Base-by-base conservation (phyloP, 2,329 filamentous ascomycete genomes). In the Neofusicoccum laricinum region DNA sequence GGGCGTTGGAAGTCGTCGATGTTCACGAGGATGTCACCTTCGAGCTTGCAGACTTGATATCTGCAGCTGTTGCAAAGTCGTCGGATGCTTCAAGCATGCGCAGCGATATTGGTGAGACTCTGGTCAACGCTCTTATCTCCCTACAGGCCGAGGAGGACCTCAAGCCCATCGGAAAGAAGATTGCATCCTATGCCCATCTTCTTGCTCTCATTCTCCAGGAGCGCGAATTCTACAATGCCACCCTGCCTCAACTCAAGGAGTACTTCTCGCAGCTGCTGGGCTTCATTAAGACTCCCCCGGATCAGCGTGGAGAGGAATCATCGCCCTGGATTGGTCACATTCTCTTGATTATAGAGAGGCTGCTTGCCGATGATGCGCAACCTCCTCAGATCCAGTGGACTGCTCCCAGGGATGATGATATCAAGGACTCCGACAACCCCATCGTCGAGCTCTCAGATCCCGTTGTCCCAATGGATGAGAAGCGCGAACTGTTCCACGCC, bases 241-340 rank as follows among this genome's bases (percentile, higher is more conserved):
- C 91, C 17, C 78, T 93, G 17, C 86, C 89, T 32, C 88, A 89
- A 41, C 79, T 99, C 25, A 90, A 90, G 72, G 88, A 91, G 17
- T 92, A 90, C 71, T 90, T 97, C 45, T 82, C 83, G 10, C 88
- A 88, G 41, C 87, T 97, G 67, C 83, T 97, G 32, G 84, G 82
- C 2, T 97, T 97, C 75, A 85, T 99, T 69, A 89, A 90, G 70
- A 80, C 93, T 3, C 82, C 86, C 4, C 80, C 86, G 0, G 86
- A 88, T 30, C 86, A 89, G 64, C 83, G 90, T 3, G 80, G 84
- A 0, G 91, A 96, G 55, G 90, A 95, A 65, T 82, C 92, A n/a
- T 91, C 93, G 4, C 91, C 92, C 1, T 99, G 94, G 93, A 90
- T 98, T 68, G 91, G 92, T 12, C 93, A 95, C 71, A 88, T 98